A percentile compares a stretch with the other conserved stretches of the same genome.
These are phyloP conservation scores for Flueggea neowawraea DNA, from an alignment of 441 rosid species.

Conservation along the genomic window DNA sequence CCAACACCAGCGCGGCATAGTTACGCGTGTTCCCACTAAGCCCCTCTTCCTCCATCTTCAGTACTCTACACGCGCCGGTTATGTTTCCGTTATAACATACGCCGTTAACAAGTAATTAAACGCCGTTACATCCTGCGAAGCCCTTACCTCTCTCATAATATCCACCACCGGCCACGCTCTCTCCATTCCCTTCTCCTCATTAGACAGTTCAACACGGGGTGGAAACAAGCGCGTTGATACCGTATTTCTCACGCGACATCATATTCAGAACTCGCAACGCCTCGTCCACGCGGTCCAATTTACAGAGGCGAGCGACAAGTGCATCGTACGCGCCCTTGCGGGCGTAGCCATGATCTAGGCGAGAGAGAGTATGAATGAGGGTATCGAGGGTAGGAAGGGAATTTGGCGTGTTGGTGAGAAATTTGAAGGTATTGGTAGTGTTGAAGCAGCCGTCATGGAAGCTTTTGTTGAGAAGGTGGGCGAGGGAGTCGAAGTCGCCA, in stretches of 20 bases:
- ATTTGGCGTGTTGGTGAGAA: conserved; percentile 44
- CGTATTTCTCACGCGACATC: conserved; percentile 32
- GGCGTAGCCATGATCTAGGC: conserved; percentile 48
- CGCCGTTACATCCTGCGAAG: conserved; percentile 44
- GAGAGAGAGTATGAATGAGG: conserved; percentile 41
- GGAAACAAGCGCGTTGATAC: conserved; percentile 29
- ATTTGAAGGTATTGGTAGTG: conserved; percentile 62
- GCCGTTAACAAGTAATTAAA: conserved; percentile 53
- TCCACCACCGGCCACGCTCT: conserved; percentile 49
- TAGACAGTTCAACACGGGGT: conserved; percentile 50
- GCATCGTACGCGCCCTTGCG: conserved; percentile 53
- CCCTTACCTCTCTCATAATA: conserved; percentile 29
- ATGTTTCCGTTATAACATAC: conserved; percentile 40
- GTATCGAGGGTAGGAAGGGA: conserved; percentile 41
- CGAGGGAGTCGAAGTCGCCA: conserved; percentile 48
- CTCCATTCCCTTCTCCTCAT: conserved; percentile 35
- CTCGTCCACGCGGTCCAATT: conserved; percentile 34
- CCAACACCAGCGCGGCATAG: conserved; percentile 71
- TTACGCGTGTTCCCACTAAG: conserved; percentile 45
- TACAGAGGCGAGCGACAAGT: conserved; percentile 61
- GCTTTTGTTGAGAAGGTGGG: conserved; percentile 57
- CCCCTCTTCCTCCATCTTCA: conserved; percentile 52
- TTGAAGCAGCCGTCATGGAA: conserved; percentile 46
- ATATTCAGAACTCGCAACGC: conserved; percentile 35
- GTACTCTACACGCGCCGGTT: conserved; percentile 34